Conservation (phyloP, 441 rosid species). For the Aquilaria agallochum region DNA sequence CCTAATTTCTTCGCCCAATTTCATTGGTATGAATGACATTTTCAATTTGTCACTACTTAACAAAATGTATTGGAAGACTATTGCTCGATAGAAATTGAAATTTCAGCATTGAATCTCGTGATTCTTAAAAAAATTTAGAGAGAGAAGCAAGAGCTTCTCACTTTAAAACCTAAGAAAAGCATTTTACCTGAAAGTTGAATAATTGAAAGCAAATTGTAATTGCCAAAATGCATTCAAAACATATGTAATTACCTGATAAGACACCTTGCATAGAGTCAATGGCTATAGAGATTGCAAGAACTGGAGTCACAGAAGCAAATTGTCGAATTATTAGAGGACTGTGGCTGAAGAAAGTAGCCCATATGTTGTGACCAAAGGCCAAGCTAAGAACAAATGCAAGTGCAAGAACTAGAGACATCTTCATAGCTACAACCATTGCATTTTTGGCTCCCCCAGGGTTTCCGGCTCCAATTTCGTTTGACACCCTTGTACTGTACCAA, state of each 20-base stretch:
- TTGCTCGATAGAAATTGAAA: too few species aligned
- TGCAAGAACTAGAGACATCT: constrained; percentile 49
- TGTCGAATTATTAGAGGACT: constrained; percentile 27
- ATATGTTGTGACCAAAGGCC: constrained; percentile 46
- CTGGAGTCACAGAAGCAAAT: constrained; percentile 52
- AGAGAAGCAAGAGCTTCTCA: too few species aligned
- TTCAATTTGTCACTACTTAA: too few species aligned
- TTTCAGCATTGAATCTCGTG: too few species aligned
- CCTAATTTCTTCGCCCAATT: too few species aligned
- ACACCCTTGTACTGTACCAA: constrained; percentile 56
- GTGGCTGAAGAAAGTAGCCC: constrained; percentile 54
- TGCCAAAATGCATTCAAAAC: too few species aligned
- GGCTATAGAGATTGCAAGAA: constrained; percentile 47
- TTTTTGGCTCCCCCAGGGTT: constrained; percentile 48
- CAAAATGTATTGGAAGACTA: too few species aligned
- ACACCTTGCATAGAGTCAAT: constrained; percentile 59
- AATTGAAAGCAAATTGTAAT: too few species aligned
- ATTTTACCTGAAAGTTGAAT: too few species aligned
- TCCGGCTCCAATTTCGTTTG: constrained; percentile 75
- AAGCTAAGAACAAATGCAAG: constrained; percentile 34
- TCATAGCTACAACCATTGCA: constrained; percentile 45
- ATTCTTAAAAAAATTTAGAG: too few species aligned
- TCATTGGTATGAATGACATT: too few species aligned
- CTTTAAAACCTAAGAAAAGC: too few species aligned
- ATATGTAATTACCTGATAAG: constrained; percentile 39